These are phyloP conservation scores for Capsicum rhomboideum DNA, from an alignment of 257 asterid species.

Conservation along the genomic window DNA sequence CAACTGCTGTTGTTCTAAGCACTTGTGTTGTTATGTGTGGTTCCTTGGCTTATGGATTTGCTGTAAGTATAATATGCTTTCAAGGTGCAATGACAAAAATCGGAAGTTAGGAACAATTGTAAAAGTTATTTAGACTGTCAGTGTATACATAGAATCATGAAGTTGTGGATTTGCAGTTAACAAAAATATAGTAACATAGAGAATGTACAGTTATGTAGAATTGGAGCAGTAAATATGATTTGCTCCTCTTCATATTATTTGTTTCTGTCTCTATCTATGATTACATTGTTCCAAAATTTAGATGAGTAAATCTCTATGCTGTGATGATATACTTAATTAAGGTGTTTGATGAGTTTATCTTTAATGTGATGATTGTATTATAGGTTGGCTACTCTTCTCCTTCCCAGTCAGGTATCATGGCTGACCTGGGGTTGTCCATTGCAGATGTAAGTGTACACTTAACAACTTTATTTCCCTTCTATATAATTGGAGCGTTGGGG, in stretches of 20 bases:
- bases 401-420: slow-evolving; percentile 14
- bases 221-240: neutral
- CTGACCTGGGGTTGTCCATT: slow-evolving; percentile 16
- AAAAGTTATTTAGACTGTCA: neutral
- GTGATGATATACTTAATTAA: neutral
- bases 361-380: neutral
- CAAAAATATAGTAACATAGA: neutral
- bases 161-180: neutral
- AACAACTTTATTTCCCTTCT: neutral
- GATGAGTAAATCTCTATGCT: neutral
- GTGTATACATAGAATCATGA: neutral
- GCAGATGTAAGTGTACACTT: slow-evolving; percentile 9
- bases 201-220: neutral
- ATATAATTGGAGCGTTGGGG: neutral
- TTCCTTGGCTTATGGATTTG: slow-evolving; percentile 15
- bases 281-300: neutral
- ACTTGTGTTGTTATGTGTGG: slow-evolving; percentile 10
- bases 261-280: neutral
- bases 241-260: neutral
- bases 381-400: slow-evolving; percentile 20
- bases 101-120: neutral
- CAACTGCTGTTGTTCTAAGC: neutral
- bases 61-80: slow-evolving; percentile 12
- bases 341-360: neutral
- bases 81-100: neutral